Conservation (phyloP, 106 monocot species). For the Posidonia australis region DNA sequence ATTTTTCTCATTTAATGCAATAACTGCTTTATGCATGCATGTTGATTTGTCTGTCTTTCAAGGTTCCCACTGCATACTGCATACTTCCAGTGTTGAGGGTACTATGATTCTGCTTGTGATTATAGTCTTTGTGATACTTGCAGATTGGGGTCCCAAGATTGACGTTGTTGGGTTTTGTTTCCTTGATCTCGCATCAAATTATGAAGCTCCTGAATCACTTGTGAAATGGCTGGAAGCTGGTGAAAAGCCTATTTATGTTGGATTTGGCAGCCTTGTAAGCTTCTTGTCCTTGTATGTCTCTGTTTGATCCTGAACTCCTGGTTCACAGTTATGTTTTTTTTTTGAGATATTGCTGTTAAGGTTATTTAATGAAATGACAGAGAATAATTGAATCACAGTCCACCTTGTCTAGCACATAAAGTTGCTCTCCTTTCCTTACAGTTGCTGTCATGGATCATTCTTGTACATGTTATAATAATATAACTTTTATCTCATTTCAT, state of each 20-base stretch:
- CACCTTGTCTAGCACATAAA: too few relatives aligned
- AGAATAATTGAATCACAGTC: too few relatives aligned
- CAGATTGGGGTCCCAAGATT: constrained; percentile 94
- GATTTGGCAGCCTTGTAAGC: constrained; percentile 96
- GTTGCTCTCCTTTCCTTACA: too few relatives aligned
- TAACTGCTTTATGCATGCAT: too few relatives aligned
- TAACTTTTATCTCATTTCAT: neutral
- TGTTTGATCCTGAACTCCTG: neutral
- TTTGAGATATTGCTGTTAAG: too few relatives aligned
- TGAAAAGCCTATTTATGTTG: constrained; percentile 86
- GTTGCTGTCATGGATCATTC: too few relatives aligned
- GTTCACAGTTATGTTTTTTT: neutral
- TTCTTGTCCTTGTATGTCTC: constrained; percentile 6
- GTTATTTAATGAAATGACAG: neutral
- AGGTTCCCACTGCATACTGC: neutral
- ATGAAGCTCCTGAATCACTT: constrained; percentile 65
- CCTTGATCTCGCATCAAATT: constrained; percentile 92
- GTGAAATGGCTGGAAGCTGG: constrained; percentile 81
- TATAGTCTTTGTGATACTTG: neutral
- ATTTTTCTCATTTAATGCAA: too few relatives aligned
- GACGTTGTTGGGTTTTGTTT: constrained; percentile 99
- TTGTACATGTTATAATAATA: constrained; percentile 5
- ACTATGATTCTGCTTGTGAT: neutral
- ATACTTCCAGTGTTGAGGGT: neutral
- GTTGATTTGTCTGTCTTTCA: neutral